A percentile compares a stretch with the other conserved stretches of the same genome.
phyloP scores from a whole-genome alignment of 169 alveolate genomes.

The Eimeria tenella region DNA sequence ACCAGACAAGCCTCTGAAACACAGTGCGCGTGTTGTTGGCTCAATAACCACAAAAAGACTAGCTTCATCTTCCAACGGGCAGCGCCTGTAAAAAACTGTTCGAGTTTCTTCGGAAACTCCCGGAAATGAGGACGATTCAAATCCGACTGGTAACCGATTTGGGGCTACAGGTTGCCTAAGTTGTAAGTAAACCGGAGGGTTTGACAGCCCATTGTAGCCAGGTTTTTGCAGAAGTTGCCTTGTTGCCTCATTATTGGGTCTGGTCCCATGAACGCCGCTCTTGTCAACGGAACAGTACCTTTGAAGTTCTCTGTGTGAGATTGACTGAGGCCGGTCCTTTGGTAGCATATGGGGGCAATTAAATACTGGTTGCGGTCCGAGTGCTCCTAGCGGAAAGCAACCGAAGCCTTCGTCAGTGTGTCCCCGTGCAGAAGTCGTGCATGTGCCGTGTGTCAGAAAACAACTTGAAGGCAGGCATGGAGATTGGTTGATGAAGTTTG shows the following conservation, averaged over 20 bases:
- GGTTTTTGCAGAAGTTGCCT: not conserved
- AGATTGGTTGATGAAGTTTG: not conserved
- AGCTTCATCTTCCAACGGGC: not conserved
- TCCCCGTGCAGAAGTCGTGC: not conserved
- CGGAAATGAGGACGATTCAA: too few species aligned
- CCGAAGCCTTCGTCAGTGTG: slow-evolving; percentile 2
- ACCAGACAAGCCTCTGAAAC: not conserved
- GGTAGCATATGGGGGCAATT: not conserved
- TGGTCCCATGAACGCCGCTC: not conserved
- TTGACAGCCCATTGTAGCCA: not conserved
- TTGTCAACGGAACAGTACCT: not conserved
- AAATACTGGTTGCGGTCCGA: slow-evolving; percentile 16
- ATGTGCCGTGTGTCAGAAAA: not conserved
- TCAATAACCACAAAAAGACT: slow-evolving; percentile 21
- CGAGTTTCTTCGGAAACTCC: not conserved
- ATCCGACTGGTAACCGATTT: too few species aligned
- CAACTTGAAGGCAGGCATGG: not conserved
- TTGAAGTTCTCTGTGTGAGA: not conserved
- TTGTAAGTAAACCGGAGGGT: not conserved
- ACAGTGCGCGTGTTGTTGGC: slow-evolving; percentile 52
- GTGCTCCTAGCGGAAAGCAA: slow-evolving; percentile 56
- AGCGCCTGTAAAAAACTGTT: slow-evolving; percentile 40
- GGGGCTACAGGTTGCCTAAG: too few species aligned
- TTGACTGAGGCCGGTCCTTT: not conserved
- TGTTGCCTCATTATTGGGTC: not conserved